These are phyloP conservation scores for Leishmania braziliensis DNA, from an alignment of 208 protist species.

Conservation along the genomic window DNA sequence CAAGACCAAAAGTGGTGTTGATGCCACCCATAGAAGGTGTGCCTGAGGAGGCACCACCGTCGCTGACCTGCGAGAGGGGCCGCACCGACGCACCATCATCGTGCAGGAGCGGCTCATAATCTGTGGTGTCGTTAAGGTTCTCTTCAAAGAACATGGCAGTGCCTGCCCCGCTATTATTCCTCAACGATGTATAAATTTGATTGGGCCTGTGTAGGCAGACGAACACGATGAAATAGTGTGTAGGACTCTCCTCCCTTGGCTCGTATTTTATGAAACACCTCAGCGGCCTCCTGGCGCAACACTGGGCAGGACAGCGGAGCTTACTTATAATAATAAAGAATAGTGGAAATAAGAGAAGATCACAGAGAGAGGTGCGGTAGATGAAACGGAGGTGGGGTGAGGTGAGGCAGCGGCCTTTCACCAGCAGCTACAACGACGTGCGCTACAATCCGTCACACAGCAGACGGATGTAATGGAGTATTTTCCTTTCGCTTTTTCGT, in stretches of 20 bases:
- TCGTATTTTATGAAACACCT: background rate
- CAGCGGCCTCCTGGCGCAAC: background rate
- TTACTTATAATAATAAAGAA: no score
- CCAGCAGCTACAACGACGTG: background rate
- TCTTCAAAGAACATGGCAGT: slow-evolving; percentile 76
- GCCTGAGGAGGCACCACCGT: slow-evolving; percentile 29
- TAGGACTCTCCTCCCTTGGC: background rate
- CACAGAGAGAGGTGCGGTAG: background rate
- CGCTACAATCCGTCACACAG: background rate
- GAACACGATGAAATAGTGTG: background rate
- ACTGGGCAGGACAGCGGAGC: background rate
- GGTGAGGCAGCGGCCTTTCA: background rate
- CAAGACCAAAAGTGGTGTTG: slow-evolving; percentile 3
- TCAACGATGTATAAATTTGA: background rate
- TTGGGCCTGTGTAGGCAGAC: background rate
- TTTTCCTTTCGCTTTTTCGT: background rate
- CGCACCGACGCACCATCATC: background rate
- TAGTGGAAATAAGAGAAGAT: background rate
- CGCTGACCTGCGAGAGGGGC: slow-evolving; percentile 23
- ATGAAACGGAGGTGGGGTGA: background rate
- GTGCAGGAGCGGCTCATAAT: slow-evolving; percentile 27
- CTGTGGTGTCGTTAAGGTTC: slow-evolving; percentile 49
- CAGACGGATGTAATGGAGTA: background rate
- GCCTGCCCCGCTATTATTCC: background rate
- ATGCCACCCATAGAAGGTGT: slow-evolving; percentile 15